These are phyloP conservation scores for Dentipellis sp. DNA, from an alignment of 768 basidiomycete species.

Conservation along the genomic window DNA sequence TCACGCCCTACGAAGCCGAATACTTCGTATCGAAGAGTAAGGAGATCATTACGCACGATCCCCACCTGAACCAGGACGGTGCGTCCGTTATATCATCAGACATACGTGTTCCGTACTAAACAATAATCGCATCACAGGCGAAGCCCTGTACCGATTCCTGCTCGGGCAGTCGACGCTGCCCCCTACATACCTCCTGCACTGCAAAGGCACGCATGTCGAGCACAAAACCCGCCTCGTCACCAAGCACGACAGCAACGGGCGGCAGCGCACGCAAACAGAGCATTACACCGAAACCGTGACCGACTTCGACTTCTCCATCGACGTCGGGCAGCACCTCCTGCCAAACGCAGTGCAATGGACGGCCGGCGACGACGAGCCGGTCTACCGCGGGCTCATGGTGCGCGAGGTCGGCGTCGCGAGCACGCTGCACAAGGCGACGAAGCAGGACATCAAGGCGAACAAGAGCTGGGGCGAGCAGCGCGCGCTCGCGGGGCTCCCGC, in stretches of 20 bases:
- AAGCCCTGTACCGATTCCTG: slow-evolving; percentile 67
- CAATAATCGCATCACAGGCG: slow-evolving; percentile 32
- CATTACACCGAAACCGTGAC: slow-evolving; percentile 47
- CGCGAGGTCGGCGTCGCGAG: slow-evolving; percentile 38
- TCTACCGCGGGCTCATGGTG: slow-evolving; percentile 56
- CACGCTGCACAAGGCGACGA: slow-evolving; percentile 30
- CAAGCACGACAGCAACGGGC: slow-evolving; percentile 25
- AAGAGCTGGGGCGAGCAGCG: slow-evolving; percentile 38
- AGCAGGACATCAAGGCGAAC: slow-evolving; percentile 32
- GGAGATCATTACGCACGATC: slow-evolving; percentile 60
- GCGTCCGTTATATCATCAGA: slow-evolving; percentile 10
- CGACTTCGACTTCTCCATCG: slow-evolving; percentile 66
- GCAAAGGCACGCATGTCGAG: slow-evolving; percentile 49
- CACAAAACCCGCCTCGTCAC: slow-evolving; percentile 39
- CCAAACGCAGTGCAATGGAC: slow-evolving; percentile 44
- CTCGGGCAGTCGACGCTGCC: slow-evolving; percentile 40
- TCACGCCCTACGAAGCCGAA: slow-evolving; percentile 55
- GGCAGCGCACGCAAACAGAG: slow-evolving; percentile 30
- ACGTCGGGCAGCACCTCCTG: slow-evolving; percentile 35
- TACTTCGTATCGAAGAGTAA: slow-evolving; percentile 39
- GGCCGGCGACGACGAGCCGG: slow-evolving; percentile 51
- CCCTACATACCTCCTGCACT: slow-evolving; percentile 38
- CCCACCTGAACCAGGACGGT: slow-evolving; percentile 60
- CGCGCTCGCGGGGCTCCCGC: slow-evolving; percentile 38
- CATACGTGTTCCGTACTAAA: not conserved